A percentile compares a stretch with the other conserved stretches of the same genome.
Conservation (phyloP, 441 rosid genomes). For the Gossypium davidsonii region DNA sequence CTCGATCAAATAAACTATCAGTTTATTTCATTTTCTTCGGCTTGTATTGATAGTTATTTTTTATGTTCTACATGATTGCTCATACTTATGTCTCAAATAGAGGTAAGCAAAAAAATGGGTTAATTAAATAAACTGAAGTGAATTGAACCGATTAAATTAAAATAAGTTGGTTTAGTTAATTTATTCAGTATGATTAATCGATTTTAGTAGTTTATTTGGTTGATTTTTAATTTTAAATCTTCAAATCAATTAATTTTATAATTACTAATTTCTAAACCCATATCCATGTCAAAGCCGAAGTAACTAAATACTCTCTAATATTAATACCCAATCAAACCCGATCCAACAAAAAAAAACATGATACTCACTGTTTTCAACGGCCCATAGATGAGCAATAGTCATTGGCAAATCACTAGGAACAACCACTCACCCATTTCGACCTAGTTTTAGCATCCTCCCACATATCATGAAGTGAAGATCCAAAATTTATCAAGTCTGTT, state of each 20-base stretch:
- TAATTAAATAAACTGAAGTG: no score
- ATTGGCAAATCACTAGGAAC: conserved; percentile 60
- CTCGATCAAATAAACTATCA: no score
- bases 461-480: conserved; percentile 42
- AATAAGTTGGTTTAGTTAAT: background rate
- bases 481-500: background rate
- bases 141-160: background rate
- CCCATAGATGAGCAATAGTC: conserved; percentile 49
- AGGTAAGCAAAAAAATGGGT: background rate
- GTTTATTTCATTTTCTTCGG: background rate
- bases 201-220: no score
- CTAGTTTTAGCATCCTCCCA: conserved; percentile 57
- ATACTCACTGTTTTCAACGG: conserved; percentile 47
- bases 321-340: no score
- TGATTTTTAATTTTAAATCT: no score
- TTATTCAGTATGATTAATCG: no score
- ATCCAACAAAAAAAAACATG: background rate
- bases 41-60: background rate
- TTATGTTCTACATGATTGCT: background rate
- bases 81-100: background rate
- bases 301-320: background rate
- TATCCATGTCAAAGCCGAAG: background rate
- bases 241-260: no score
- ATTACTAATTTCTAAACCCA: no score
- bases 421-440: conserved; percentile 41